These are phyloP conservation scores for Candida anglica DNA, from an alignment of 805 yeast species.

Conservation along the genomic window DNA sequence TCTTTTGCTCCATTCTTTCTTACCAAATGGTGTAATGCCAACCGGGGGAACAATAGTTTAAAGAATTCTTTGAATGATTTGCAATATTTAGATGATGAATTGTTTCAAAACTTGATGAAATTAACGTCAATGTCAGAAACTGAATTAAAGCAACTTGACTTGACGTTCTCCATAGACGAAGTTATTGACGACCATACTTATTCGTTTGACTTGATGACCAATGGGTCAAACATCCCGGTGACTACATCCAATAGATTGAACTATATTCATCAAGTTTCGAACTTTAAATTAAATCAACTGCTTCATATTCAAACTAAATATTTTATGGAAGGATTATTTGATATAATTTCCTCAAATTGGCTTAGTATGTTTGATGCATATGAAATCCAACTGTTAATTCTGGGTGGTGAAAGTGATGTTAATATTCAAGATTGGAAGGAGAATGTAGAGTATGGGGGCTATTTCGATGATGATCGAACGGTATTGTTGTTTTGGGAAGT, in stretches of 20 bases:
- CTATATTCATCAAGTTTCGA: conserved; percentile 74
- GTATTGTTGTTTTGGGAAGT: conserved; percentile 71
- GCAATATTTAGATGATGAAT: conserved; percentile 60
- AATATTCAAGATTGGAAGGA: conserved; percentile 64
- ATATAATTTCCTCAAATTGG: conserved; percentile 71
- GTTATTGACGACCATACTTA: conserved; percentile 32
- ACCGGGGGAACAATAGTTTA: conserved; percentile 21
- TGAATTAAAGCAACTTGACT: conserved; percentile 55
- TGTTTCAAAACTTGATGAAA: conserved; percentile 63
- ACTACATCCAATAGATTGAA: conserved; percentile 57
- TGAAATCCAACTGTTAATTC: conserved; percentile 79
- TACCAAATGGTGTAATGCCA: conserved; percentile 52
- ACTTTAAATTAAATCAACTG: conserved; percentile 68
- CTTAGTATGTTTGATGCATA: conserved; percentile 77
- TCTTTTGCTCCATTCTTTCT: conserved; percentile 85
- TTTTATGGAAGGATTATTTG: conserved; percentile 68
- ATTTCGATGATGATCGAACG: conserved; percentile 50
- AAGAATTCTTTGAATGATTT: conserved; percentile 77
- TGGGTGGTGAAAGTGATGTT: conserved; percentile 72
- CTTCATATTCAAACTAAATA: conserved; percentile 54
- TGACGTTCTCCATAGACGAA: conserved; percentile 65
- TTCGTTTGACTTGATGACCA: conserved; percentile 55
- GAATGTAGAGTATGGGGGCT: conserved; percentile 69
- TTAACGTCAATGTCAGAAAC: conserved; percentile 50
- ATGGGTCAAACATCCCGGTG: conserved; percentile 58